These are phyloP conservation scores for Leccinum barrowsii DNA, from an alignment of 768 basidiomycete species.

Conservation along the genomic window DNA sequence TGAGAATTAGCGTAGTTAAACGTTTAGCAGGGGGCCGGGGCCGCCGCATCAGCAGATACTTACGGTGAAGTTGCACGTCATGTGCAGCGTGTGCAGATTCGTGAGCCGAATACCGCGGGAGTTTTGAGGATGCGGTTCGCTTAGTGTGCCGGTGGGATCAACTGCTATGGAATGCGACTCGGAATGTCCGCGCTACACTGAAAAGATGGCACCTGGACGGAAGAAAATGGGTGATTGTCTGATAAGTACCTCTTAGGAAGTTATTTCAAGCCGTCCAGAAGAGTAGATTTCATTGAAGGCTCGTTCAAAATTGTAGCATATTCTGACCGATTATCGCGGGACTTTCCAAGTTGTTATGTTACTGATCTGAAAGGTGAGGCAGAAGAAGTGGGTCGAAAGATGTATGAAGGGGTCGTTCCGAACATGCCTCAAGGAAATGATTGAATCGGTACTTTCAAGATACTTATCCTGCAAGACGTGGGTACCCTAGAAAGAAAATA, in stretches of 20 bases:
- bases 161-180: not conserved
- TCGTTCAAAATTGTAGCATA: not conserved
- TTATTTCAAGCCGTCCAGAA: not conserved
- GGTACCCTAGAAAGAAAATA: not conserved
- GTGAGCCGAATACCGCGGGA: not conserved
- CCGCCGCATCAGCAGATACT: not conserved
- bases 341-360: conserved; percentile 11
- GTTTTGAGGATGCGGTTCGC: not conserved
- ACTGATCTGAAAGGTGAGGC: conserved; percentile 19
- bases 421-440: conserved; percentile 6
- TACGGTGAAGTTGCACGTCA: not conserved
- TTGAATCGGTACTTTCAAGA: not conserved
- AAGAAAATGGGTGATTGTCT: conserved; percentile 3
- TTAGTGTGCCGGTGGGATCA: not conserved
- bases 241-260: conserved; percentile 1
- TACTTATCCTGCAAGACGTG: not conserved
- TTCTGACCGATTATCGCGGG: conserved; percentile 21
- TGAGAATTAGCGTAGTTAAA: conserved; percentile 31
- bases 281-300: conserved; percentile 3
- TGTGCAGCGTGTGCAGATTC: not conserved
- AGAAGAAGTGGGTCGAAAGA: conserved; percentile 18
- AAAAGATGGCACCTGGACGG: not conserved
- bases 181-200: not conserved
- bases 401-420: conserved; percentile 6
- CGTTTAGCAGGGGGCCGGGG: conserved; percentile 23